Evolutionary conservation across 495 filamentous ascomycete genomes (phyloP).

Genomic region (Penicillium ochrochloron): DNA sequence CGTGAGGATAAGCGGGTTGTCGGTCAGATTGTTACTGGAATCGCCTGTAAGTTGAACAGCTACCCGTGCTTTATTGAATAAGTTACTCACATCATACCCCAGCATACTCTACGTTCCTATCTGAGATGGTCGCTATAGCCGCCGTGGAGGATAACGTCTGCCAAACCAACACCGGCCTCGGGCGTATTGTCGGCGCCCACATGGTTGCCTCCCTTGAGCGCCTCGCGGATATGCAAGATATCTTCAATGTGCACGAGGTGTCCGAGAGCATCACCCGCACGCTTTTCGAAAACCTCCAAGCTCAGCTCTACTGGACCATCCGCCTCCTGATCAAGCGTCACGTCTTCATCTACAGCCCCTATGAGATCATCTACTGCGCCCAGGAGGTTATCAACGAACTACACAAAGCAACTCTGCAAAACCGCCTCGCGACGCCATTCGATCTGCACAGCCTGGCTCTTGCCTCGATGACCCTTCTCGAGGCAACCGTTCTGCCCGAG

Average conservation of each 20-base stretch:
- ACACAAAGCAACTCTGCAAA: constrained; percentile 54
- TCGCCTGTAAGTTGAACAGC: constrained; percentile 65
- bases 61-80: constrained; percentile 17
- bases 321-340: constrained; percentile 64
- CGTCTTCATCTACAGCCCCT: constrained; percentile 58
- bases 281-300: constrained; percentile 55
- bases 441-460: constrained; percentile 76
- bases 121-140: constrained; percentile 45
- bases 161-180: constrained; percentile 46
- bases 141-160: constrained; percentile 45
- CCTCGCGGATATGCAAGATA: constrained; percentile 43
- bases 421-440: constrained; percentile 57
- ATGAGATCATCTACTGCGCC: constrained; percentile 66
- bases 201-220: constrained; percentile 47
- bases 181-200: constrained; percentile 45
- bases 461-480: constrained; percentile 67
- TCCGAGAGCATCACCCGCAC: constrained; percentile 37
- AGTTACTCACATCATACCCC: constrained; percentile 4
- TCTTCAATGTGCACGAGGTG: constrained; percentile 40
- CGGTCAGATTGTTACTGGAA: constrained; percentile 64
- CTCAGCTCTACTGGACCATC: constrained; percentile 76
- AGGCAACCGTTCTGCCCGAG: constrained; percentile 61
- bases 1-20: constrained; percentile 68
- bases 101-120: constrained; percentile 54
- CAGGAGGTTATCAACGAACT: constrained; percentile 62